Base-by-base conservation (phyloP, 2,329 filamentous ascomycete species). In the Colletotrichum chlorophyti region DNA sequence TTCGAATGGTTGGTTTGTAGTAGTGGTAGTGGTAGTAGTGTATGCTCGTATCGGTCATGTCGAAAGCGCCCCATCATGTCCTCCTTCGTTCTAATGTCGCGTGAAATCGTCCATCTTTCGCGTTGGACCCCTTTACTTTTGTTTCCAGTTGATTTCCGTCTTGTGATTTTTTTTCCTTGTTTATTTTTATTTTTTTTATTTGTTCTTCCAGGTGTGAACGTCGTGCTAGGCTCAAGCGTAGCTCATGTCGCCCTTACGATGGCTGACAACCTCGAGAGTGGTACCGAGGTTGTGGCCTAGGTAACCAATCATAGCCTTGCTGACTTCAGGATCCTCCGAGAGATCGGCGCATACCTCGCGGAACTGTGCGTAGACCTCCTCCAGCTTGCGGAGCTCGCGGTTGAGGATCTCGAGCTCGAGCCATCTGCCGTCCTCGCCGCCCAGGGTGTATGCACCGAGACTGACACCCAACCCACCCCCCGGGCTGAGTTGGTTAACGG, bases 371-470 rank as follows among this genome's bases (percentile, higher is more conserved):
- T 81, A 79, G 9, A 81, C 72, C 37, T 78, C 75, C 53, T 81
- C 74, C 29, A 83, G 70, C 65, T 78, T 80, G 32, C 72, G 69
- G 23, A 83, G 68, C 64, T 82, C 80, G n/a, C 76, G 67, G n/a
- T 74, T 68, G 19, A 82, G 66, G 9, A 81, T 77, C 64, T 81
- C 76, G 21, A 79, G 74, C 67, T 81, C 76, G 8, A 81, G 62
- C 76, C 78, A 78, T 38, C 75, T 69, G 10, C 76, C 74, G 57
- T 81, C 76, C 52, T 80, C 77, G n/a, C 73, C 70, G 24, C 75
- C 73, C 19, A 79, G 66, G n/a, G 75, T 75, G 63, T 79, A 80
- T 4, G 71, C 73, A 4, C 78, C 78, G 17, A 81, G 68, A 26
- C 74, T 77, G 21, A 80, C 70, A 0, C 74, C 74, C 0, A 76